Evolutionary conservation across 2,329 filamentous ascomycete genomes (phyloP), one percentile per base, ranked within the genome.

Genomic region (Capronia americana): DNA sequence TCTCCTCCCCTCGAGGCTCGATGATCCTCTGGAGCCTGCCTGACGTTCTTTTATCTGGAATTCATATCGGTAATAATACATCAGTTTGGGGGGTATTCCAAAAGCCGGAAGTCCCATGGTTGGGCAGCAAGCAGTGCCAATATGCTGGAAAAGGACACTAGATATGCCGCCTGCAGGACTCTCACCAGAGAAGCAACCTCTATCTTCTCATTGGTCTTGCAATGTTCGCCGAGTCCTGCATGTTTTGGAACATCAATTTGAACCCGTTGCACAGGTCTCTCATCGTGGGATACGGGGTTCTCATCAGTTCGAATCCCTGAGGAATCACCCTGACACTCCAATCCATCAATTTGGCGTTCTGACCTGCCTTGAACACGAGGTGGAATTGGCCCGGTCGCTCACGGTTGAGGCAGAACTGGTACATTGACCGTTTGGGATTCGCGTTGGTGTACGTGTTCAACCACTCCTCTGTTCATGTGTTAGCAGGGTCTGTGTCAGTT

Each of bases 201-300:
- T 58, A 68, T 62, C 65, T 64, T 41, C 65, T 56, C 57, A 26
- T 55, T 20, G 56, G 48, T 24, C 63, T 63, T 20, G 57, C 63
- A 17, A 65, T 60, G 14, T 34, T 54, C 20, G 66, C 66, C 24
- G 67, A 58, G 41, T 67, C 55, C 41, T 70, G 65, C 85, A 90
- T 84, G 78, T 89, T 91, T 67, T 84, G 83, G 77, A 93, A 93
- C 62, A 93, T 84, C 75, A 94, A 79, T 84, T 98, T 98, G 85
- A 98, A 98, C 5, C 94, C 95, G 80, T 99, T 99, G 84, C 94
- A 97, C 69, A 99, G 83, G 57, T 93, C 92, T 72, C 90, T 87
- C 91, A 98, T 97, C 74, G 98, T 93, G 0, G 95, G 94, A 77
- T 99, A 99, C 60, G 90, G 87, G 72, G 91, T 91, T 72, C 91